Evolutionary conservation across 495 filamentous ascomycete genomes (phyloP), one percentile per base, ranked within the genome.

Genomic region (Jackrogersella minutella): DNA sequence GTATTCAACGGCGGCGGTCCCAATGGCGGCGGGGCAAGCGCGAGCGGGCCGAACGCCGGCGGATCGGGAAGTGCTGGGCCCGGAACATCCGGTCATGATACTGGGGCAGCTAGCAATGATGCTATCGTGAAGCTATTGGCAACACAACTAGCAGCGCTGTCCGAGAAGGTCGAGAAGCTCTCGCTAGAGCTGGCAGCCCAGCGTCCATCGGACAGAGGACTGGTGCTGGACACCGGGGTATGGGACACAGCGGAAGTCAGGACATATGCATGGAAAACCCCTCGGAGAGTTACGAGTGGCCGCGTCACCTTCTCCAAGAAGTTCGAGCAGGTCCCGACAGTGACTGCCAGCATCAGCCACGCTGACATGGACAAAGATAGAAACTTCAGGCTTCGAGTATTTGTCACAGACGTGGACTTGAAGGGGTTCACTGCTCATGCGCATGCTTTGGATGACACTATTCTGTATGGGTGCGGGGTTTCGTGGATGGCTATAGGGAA

Each of bases 401-500:
- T 56, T 24, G 31, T 37, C 8, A 63, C 60, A 2, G 41, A 49
- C 0, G 43, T 63, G 6, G 30, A 24, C 11, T 2, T 6, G 5
- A 17, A 16, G 5, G 60, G 60, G 5, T 63, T 63, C 33, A 46
- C 21, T 2, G 7, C 49, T 3, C 21, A 63, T 10, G 60, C 43
- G 5, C 5, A 56, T 11, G 31, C 37, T 14, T 63, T 50, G 60
- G 3, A 2, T 1, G 17, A 37, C 7, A 56, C 60, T 2, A 5
- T 14, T 1, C 30, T 55, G 9, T 49, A 55, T 22, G 26, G 30
- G 1, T 47, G 39, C 13, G 60, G 50, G 3, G 51, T 63, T 3
- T 56, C 60, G 51, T 63, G 60, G 60, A 47, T 56, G 5, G 60
- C 60, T 5, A 17, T 63, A 21, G 51, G 60, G 7, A 10, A 9